Evolutionary conservation across 208 protist species (phyloP).

Genomic region (Polymyxa betae): DNA sequence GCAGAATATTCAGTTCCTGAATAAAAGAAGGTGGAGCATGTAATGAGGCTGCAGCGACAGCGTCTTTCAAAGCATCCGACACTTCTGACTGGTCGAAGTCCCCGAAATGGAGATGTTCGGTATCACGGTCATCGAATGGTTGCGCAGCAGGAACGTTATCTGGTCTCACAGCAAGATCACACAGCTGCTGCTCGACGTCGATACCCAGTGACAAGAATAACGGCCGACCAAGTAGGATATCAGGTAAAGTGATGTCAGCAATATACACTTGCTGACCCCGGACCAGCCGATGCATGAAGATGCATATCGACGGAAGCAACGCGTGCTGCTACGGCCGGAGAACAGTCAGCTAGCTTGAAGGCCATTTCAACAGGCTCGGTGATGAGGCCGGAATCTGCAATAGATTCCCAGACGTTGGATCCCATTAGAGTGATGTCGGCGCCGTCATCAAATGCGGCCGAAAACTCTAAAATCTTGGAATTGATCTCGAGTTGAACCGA

Average conservation of each 20-base stretch:
- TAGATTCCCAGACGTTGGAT: background rate
- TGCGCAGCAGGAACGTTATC: too few relatives aligned
- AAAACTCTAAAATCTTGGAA: background rate
- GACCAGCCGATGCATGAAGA: background rate
- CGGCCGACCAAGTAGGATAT: background rate
- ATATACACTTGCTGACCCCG: background rate
- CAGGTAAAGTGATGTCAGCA: background rate
- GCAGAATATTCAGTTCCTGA: too few relatives aligned
- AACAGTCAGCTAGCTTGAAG: background rate
- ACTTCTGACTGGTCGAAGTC: too few relatives aligned
- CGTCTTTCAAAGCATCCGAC: too few relatives aligned
- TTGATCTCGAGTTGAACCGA: too few relatives aligned
- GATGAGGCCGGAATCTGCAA: too few relatives aligned
- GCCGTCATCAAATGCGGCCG: background rate
- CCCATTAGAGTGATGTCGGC: background rate
- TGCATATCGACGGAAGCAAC: background rate
- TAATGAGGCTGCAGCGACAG: too few relatives aligned
- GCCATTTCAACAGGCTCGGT: background rate
- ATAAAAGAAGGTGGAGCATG: too few relatives aligned
- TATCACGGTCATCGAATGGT: too few relatives aligned
- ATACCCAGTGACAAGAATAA: background rate
- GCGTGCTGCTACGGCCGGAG: background rate
- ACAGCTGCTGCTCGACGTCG: too few relatives aligned
- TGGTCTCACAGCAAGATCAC: too few relatives aligned
- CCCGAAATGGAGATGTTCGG: too few relatives aligned